Evolutionary conservation across 495 filamentous ascomycete genomes (phyloP), one percentile per base, ranked within the genome.

Genomic region (Talaromyces wortmannii): DNA sequence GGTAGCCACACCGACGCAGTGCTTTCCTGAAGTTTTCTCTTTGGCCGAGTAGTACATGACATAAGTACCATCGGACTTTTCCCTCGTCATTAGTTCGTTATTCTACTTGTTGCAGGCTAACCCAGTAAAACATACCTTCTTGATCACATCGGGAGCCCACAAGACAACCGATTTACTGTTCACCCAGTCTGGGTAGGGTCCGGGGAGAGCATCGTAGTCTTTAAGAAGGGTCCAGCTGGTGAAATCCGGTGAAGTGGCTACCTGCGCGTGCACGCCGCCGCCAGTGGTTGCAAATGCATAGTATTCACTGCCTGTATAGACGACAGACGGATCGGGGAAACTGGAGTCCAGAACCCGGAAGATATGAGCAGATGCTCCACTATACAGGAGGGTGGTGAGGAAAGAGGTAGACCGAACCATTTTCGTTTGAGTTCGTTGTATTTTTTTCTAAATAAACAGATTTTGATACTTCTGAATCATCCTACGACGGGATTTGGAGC

Each of bases 31-130:
- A 8, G 67, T 65, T 6, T 67, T 61, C 52, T 75, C 66, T 6
- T 73, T 80, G 30, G 74, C 65, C 59, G 80, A 84, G 62, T 83
- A 83, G 62, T 84, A 69, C 3, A 83, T 69, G 57, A 76, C 83
- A 31, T 53, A 63, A 17, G 72, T 74, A 55, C 74, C 63, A 36
- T 70, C 59, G 69, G 69, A 42, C 15, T 16, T 36, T 42, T 12
- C 29, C 5, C 15, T 17, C 17, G 40, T 40, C 15, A 46, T 53
- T 45, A 31, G 33, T 42, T 16, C 42, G 17, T 45, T 8, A 42
- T 15, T 31, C 18, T 12, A 10, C 8, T 17, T 44, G 23, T 18
- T 23, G 32, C 15, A 7, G 31, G 10, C 17, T 33, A 18, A 61
- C 64, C 54, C 8, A 5, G 13, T 40, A 40, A 10, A 40, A 2